These are phyloP conservation scores for Catharanthus roseus DNA, from an alignment of 257 asterid genomes.

Conservation along the genomic window DNA sequence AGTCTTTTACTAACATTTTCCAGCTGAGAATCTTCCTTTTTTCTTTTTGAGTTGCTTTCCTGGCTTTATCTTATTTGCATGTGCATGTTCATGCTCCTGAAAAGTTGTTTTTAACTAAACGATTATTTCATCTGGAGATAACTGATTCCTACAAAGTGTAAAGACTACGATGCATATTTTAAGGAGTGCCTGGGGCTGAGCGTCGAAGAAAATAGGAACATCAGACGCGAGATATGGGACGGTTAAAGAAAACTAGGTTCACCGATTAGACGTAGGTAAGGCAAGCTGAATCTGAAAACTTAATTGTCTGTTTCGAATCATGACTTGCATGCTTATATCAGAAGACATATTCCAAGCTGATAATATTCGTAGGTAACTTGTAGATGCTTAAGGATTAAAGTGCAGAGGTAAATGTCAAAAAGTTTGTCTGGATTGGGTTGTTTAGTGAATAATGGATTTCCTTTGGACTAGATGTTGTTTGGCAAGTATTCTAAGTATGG, in stretches of 20 bases:
- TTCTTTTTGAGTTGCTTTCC: background rate
- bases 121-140: background rate
- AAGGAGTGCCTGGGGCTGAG: background rate
- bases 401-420: background rate
- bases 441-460: background rate
- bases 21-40: background rate
- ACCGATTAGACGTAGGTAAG: too few species aligned
- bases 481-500: background rate
- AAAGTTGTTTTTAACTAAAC: background rate
- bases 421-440: background rate
- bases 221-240: background rate
- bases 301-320: background rate
- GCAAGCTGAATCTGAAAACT: background rate
- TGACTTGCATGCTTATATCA: background rate
- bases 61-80: background rate
- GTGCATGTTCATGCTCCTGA: background rate
- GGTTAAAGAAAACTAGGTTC: background rate
- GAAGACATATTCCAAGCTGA: background rate
- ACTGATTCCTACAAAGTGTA: background rate
- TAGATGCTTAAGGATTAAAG: background rate
- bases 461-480: background rate
- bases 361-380: background rate
- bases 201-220: background rate
- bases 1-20: background rate
- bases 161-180: background rate